Conservation (phyloP, 2,329 filamentous ascomycete species). For the Xylaria sp. region DNA sequence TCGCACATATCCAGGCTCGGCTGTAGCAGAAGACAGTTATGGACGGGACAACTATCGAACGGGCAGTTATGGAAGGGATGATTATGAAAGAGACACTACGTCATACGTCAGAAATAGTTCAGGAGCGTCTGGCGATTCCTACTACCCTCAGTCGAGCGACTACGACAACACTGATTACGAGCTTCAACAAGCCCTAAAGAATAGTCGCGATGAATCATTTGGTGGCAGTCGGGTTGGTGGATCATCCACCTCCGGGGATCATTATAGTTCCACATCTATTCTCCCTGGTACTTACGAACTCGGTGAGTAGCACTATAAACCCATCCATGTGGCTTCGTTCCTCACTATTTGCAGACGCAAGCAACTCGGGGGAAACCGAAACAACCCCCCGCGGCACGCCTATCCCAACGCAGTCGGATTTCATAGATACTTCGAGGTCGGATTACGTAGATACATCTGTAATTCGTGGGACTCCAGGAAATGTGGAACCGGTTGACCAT, state of each 20-base stretch:
- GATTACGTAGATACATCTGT: constrained; percentile 16
- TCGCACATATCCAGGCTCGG: neutral
- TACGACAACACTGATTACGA: constrained; percentile 24
- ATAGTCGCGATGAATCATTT: constrained; percentile 30
- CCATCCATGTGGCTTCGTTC: neutral
- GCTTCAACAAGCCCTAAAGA: constrained; percentile 33
- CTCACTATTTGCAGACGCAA: constrained; percentile 25
- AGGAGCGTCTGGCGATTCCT: constrained; percentile 6
- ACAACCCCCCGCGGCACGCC: constrained; percentile 31
- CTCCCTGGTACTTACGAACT: constrained; percentile 34
- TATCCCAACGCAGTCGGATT: constrained; percentile 10
- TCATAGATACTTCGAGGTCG: constrained; percentile 13
- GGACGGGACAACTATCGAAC: neutral
- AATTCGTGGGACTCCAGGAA: constrained; percentile 37
- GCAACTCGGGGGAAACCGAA: constrained; percentile 21
- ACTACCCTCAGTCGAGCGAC: constrained; percentile 23
- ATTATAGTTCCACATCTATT: constrained; percentile 25
- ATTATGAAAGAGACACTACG: too few relatives aligned
- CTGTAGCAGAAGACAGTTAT: too few relatives aligned
- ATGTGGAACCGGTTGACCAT: constrained; percentile 31
- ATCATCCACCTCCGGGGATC: constrained; percentile 30
- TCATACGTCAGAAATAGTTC: neutral
- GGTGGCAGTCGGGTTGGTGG: constrained; percentile 27
- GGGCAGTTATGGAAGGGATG: too few relatives aligned
- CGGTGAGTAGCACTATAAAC: constrained; percentile 26